A percentile compares a stretch with the other conserved stretches of the same genome.
phyloP scores from a whole-genome alignment of 202 grass and related monocot genomes.

The Panicum virgatum region DNA sequence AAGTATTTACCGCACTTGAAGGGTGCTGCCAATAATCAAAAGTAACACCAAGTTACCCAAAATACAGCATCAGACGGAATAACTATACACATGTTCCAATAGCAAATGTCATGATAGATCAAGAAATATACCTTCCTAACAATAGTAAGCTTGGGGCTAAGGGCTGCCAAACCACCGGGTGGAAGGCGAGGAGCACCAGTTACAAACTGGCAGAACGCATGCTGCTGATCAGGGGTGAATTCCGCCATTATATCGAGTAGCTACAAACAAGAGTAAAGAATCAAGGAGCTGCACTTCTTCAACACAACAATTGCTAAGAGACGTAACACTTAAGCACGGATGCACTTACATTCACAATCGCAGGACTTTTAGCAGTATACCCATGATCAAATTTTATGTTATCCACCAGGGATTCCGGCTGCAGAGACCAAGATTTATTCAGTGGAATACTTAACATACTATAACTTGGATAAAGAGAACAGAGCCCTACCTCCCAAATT shows the following conservation, averaged over 20 bases:
- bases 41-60: slow-evolving; percentile 13
- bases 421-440: slow-evolving; percentile 13
- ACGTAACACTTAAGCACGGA: neutral
- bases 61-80: neutral
- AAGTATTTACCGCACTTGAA: slow-evolving; percentile 37
- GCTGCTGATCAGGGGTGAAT: slow-evolving; percentile 52
- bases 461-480: neutral
- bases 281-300: neutral
- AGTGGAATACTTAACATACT: neutral
- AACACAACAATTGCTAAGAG: neutral
- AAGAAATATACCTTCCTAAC: slow-evolving; percentile 54
- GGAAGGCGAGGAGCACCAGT: slow-evolving; percentile 70
- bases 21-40: slow-evolving; percentile 46
- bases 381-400: slow-evolving; percentile 76
- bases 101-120: neutral
- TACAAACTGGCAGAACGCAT: slow-evolving; percentile 66
- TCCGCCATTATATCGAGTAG: slow-evolving; percentile 60
- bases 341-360: slow-evolving; percentile 52
- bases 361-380: slow-evolving; percentile 61
- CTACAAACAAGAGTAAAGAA: slow-evolving; percentile 38
- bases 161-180: slow-evolving; percentile 61
- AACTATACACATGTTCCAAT: neutral
- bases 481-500: slow-evolving; percentile 75
- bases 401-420: slow-evolving; percentile 49
- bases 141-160: slow-evolving; percentile 65